Evolutionary conservation across 1,284 basidiomycete genomes (phyloP).

Genomic region (Volvariella volvacea): DNA sequence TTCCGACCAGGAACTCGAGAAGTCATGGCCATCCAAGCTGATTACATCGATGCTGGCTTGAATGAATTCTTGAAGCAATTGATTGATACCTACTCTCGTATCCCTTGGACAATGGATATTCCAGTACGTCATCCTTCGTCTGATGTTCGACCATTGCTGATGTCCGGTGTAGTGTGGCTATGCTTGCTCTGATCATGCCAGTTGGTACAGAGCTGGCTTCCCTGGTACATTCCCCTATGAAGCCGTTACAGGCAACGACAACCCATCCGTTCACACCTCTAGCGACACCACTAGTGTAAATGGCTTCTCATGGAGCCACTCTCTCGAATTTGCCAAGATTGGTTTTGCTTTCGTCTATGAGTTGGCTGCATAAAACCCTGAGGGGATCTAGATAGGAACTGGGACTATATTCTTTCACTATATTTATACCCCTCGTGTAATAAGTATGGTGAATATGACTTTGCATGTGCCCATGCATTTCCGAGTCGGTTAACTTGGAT

Average conservation of each 20-base stretch:
- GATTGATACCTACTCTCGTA: constrained; percentile 29
- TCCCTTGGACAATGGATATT: constrained; percentile 32
- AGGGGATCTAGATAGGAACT: no score
- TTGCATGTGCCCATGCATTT: no score
- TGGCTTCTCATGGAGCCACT: constrained; percentile 52
- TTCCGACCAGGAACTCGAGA: constrained; percentile 55
- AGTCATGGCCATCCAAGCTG: constrained; percentile 55
- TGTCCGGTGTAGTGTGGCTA: constrained; percentile 26
- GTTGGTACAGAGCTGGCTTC: constrained; percentile 40
- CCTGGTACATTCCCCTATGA: constrained; percentile 36
- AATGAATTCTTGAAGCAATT: constrained; percentile 33
- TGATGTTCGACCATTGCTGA: neutral
- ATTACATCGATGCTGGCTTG: constrained; percentile 46
- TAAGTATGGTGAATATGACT: no score
- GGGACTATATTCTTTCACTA: no score
- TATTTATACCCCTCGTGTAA: no score
- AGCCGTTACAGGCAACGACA: constrained; percentile 32
- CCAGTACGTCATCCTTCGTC: constrained; percentile 15
- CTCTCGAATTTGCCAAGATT: constrained; percentile 47
- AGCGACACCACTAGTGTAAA: constrained; percentile 27
- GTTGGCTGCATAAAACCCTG: constrained; percentile 17
- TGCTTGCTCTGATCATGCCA: constrained; percentile 38
- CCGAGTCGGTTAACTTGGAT: no score
- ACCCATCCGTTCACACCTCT: constrained; percentile 47
- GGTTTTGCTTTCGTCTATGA: constrained; percentile 44